These are phyloP conservation scores for Phellopilus nigrolimitatus DNA, from an alignment of 1,284 basidiomycete species.

Conservation along the genomic window DNA sequence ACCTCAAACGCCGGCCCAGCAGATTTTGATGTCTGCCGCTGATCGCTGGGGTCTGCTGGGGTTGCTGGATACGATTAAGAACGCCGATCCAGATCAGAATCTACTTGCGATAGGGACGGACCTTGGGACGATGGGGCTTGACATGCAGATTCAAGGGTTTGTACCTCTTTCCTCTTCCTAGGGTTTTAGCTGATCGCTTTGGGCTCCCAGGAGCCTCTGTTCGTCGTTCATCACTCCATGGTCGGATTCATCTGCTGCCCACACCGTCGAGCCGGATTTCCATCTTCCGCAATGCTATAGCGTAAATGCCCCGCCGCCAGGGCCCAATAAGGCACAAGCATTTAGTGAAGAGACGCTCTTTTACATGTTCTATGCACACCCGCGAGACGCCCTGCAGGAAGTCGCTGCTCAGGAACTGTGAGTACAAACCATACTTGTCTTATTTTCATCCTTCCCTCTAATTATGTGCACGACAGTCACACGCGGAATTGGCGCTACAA, in stretches of 20 bases:
- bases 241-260: constrained; percentile 84
- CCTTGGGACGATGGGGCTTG: constrained; percentile 88
- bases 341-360: constrained; percentile 98
- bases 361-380: constrained; percentile 97
- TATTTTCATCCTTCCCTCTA: constrained; percentile 4
- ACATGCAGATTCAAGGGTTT: constrained; percentile 82
- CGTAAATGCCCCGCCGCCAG: constrained; percentile 87
- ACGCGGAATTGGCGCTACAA: constrained; percentile 98
- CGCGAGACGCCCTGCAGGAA: constrained; percentile 91
- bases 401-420: constrained; percentile 94
- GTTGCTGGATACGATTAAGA: constrained; percentile 88
- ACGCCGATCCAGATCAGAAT: constrained; percentile 82
- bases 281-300: constrained; percentile 92
- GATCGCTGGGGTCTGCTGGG: constrained; percentile 94
- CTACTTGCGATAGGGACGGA: constrained; percentile 90
- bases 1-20: constrained; percentile 89
- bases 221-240: constrained; percentile 96
- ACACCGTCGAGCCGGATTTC: constrained; percentile 86
- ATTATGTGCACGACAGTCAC: constrained; percentile 50
- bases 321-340: constrained; percentile 79
- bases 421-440: constrained; percentile 31
- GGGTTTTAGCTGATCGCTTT: constrained; percentile 14
- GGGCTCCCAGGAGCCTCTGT: constrained; percentile 68
- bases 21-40: constrained; percentile 89
- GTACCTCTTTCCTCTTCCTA: constrained; percentile 30